Evolutionary conservation across 495 filamentous ascomycete species (phyloP), one percentile per base, ranked within the genome.

Genomic region (Sordaria brevicollis): DNA sequence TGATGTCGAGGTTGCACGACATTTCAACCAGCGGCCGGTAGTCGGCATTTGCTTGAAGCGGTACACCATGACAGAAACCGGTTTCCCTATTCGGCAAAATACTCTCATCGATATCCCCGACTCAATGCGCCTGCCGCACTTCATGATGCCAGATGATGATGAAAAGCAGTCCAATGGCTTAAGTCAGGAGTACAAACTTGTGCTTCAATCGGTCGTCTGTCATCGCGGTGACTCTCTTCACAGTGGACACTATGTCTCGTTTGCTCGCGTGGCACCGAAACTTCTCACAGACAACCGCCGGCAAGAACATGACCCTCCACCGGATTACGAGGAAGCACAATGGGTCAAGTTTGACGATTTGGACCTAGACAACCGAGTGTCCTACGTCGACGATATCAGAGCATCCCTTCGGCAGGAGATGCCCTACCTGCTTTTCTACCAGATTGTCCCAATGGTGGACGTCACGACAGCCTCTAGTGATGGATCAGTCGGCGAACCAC

Each of bases 261-360:
- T 96, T 70, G 89, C 93, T 67, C 88, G 93, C 13, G 89, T 91
- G 0, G 85, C 84, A 11, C 86, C 82, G n/a, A 85, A 83, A 69
- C 79, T 85, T 7, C 74, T 85, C 25, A 84, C 81, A 9, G 83
- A 86, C 38, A 83, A 88, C 69, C 82, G 85, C 54, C 83, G 84
- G 49, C 80, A 84, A 69, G 83, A 82, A 36, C 79, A 81, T 38
- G 84, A 87, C 43, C 81, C 81, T 9, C 78, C 82, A 29, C 85
- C 82, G 6, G 80, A 82, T 67, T 85, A 86, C 36, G 87, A 89
- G 67, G 82, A 89, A 65, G 87, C 89, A 21, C 84, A 87, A 72
- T 99, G 95, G 95, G 88, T 95, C 75, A 91, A 88, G 29, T 96
- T 96, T 69, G 95, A 99, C 79, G 95, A 99, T 73, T 80, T 97